phyloP scores from a whole-genome alignment of 345 rosid species.

The Corymbia maculata region DNA sequence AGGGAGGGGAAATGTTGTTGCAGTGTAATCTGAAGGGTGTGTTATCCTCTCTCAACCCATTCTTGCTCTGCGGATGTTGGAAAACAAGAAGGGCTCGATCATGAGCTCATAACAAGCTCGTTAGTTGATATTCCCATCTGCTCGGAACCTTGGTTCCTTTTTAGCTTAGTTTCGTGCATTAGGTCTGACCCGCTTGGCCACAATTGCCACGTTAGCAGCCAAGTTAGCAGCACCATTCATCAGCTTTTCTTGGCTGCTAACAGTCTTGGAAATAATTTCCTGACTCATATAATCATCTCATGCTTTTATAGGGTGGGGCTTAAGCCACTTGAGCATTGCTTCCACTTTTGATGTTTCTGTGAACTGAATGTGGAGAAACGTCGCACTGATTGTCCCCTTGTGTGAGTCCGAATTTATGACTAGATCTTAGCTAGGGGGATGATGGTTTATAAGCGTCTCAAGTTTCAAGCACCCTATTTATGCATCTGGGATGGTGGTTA shows the following conservation, averaged over 20 bases:
- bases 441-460: background rate
- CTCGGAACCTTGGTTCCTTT: background rate
- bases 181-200: background rate
- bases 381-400: background rate
- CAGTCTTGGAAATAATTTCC: background rate
- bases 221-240: background rate
- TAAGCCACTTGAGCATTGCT: background rate
- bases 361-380: background rate
- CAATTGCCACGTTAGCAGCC: background rate
- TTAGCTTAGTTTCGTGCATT: background rate
- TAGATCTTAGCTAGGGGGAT: background rate
- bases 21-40: background rate
- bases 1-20: background rate
- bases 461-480: background rate
- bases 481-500: background rate
- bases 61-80: background rate
- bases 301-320: background rate
- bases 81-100: background rate
- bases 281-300: background rate
- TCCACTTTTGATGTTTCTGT: background rate
- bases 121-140: background rate
- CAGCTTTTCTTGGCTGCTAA: background rate
- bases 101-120: background rate
- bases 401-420: background rate
- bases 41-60: background rate